Evolutionary conservation across 2,329 filamentous ascomycete species (phyloP).

Genomic region (Knufia petricola): DNA sequence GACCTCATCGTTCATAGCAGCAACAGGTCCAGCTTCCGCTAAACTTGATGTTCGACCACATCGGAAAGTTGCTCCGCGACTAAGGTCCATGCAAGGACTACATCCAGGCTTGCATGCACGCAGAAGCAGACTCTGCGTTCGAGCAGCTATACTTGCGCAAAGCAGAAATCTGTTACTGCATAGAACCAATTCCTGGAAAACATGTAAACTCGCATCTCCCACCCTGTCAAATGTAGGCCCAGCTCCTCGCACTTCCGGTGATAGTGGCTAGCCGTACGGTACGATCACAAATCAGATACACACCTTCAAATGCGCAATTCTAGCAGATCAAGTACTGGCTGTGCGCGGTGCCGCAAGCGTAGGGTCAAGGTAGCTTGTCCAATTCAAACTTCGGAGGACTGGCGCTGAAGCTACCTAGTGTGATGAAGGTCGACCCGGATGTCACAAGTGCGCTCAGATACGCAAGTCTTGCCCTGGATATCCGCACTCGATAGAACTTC

Average conservation of each 20-base stretch:
- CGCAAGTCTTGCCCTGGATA: slow-evolving; percentile 20
- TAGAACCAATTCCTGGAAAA: neutral
- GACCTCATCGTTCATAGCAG: neutral
- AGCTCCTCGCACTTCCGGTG: neutral
- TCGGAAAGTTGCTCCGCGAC: neutral
- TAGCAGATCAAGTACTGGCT: slow-evolving; percentile 21
- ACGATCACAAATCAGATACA: neutral
- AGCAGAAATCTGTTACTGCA: neutral
- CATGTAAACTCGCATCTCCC: neutral
- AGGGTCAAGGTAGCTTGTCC: slow-evolving; percentile 13
- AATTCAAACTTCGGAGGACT: neutral
- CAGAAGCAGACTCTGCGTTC: neutral
- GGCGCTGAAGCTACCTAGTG: slow-evolving; percentile 11
- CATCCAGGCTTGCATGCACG: neutral
- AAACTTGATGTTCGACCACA: neutral
- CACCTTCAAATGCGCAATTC: slow-evolving; percentile 16
- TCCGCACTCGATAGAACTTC: slow-evolving; percentile 19
- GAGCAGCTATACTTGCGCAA: neutral
- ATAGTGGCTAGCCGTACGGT: neutral
- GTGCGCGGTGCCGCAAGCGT: slow-evolving; percentile 14
- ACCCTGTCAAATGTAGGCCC: neutral
- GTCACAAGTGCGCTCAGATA: slow-evolving; percentile 18
- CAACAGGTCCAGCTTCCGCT: neutral
- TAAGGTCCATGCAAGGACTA: slow-evolving; percentile 1
- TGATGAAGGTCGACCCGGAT: slow-evolving; percentile 19